Evolutionary conservation across 2,329 filamentous ascomycete species (phyloP).

Genomic region (Diaporthe velutina): DNA sequence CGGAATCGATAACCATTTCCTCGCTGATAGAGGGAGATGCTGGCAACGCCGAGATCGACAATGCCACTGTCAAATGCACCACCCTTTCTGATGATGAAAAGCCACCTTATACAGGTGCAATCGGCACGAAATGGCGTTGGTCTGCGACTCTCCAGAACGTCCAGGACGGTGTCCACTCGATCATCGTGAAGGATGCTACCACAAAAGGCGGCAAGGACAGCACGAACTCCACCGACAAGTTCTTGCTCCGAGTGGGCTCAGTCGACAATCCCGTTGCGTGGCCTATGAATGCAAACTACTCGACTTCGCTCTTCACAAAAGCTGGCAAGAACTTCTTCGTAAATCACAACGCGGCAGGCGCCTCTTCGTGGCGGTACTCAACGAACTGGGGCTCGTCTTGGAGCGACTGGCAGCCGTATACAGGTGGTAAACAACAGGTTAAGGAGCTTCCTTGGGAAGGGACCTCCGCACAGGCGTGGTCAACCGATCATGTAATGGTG

Average conservation of each 20-base stretch:
- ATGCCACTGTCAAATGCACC: conserved; percentile 58
- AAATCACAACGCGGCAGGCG: conserved; percentile 70
- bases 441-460: conserved; percentile 67
- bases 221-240: conserved; percentile 69
- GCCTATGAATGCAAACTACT: conserved; percentile 68
- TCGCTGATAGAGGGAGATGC: conserved; percentile 63
- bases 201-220: conserved; percentile 54
- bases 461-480: conserved; percentile 69
- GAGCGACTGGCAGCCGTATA: conserved; percentile 70
- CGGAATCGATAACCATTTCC: conserved; percentile 60
- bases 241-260: conserved; percentile 71
- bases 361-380: conserved; percentile 72
- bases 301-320: conserved; percentile 61
- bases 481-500: conserved; percentile 71
- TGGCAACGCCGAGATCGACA: conserved; percentile 57
- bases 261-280: conserved; percentile 71
- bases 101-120: conserved; percentile 61
- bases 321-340: conserved; percentile 58
- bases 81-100: conserved; percentile 50
- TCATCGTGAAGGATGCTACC: conserved; percentile 68
- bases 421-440: conserved; percentile 63
- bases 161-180: conserved; percentile 70
- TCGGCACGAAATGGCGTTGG: conserved; percentile 67
- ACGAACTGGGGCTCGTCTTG: conserved; percentile 72
- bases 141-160: conserved; percentile 66